Evolutionary conservation across 352 stramenopile species (phyloP), one percentile per base, ranked within the genome.

Genomic region (Phytophthora fragariaefolia): DNA sequence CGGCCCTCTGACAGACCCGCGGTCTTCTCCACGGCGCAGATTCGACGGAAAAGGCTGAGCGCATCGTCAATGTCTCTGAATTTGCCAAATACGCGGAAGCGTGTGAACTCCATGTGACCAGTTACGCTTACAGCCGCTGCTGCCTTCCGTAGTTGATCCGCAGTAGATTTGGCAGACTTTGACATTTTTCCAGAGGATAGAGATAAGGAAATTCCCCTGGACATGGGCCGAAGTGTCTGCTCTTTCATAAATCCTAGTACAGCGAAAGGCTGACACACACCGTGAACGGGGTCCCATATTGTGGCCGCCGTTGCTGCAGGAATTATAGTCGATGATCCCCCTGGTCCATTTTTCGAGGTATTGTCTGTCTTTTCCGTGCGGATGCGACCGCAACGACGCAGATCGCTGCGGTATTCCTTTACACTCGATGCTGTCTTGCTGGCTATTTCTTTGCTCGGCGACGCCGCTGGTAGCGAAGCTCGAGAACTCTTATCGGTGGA

Each of bases 21-120:
- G 34, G 57, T 68, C 23, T 64, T 78, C 66, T 95, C 86, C 1
- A 92, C 49, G 5, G 71, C 76, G 34, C 86, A 93, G 6, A 93
- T 67, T 42, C 82, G 76, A 1, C 77, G 80, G 52, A 95, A 95
- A n/a, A 92, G 45, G n/a, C 81, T 63, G 20, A 95, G 66, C 4
- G 83, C 75, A 1, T 83, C 79, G 51, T 79, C 66, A 4, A 95
- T 59, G 22, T 89, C 76, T 12, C 82, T 73, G 36, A 88, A 90
- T 42, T 95, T 95, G 43, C 84, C 86, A 13, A 92, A 82, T 6
- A 95, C 76, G 10, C 86, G 82, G 57, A 95, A 95, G 12, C 73
- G 80, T 18, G 70, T 74, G 66, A 84, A 62, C 40, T 79, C 71
- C 15, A 20, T 26, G 34, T 47, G 47, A 2, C 32, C 28, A 36